phyloP scores from a whole-genome alignment of 2,329 filamentous ascomycete genomes.

The Nemania diffusa region DNA sequence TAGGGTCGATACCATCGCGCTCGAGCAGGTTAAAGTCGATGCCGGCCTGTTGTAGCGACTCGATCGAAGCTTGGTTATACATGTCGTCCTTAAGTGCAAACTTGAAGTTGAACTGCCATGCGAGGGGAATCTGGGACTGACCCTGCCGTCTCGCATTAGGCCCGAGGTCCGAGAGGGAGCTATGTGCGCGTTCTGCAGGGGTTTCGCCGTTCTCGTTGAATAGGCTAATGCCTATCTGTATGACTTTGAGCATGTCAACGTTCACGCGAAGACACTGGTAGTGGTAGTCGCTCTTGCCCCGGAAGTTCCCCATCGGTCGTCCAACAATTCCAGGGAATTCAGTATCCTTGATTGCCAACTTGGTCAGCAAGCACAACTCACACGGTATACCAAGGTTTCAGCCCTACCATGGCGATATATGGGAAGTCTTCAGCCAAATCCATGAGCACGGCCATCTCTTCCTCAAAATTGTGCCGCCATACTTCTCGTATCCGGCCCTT shows the following conservation, averaged over 20 bases:
- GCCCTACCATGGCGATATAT: conserved; percentile 94
- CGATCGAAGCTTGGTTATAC: conserved; percentile 96
- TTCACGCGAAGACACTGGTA: conserved; percentile 98
- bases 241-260: conserved; percentile 96
- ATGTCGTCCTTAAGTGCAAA: conserved; percentile 96
- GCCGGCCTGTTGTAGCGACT: conserved; percentile 89
- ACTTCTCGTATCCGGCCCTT: conserved; percentile 93
- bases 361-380: conserved; percentile 38
- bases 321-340: conserved; percentile 99
- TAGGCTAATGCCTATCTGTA: conserved; percentile 93
- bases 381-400: conserved; percentile 19
- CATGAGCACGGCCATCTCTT: conserved; percentile 88
- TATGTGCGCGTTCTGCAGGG: conserved; percentile 74
- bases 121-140: conserved; percentile 76
- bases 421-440: conserved; percentile 89
- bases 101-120: conserved; percentile 99
- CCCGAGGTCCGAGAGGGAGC: conserved; percentile 54
- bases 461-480: conserved; percentile 89
- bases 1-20: conserved; percentile 88
- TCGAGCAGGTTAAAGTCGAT: conserved; percentile 89
- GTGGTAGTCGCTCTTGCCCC: conserved; percentile 96
- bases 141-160: conserved; percentile 54
- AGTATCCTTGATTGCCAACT: conserved; percentile 74
- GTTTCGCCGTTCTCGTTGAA: conserved; percentile 92
- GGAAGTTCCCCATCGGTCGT: conserved; percentile 92